Base-by-base conservation (phyloP, 768 basidiomycete species). In the Trametes meyenii region DNA sequence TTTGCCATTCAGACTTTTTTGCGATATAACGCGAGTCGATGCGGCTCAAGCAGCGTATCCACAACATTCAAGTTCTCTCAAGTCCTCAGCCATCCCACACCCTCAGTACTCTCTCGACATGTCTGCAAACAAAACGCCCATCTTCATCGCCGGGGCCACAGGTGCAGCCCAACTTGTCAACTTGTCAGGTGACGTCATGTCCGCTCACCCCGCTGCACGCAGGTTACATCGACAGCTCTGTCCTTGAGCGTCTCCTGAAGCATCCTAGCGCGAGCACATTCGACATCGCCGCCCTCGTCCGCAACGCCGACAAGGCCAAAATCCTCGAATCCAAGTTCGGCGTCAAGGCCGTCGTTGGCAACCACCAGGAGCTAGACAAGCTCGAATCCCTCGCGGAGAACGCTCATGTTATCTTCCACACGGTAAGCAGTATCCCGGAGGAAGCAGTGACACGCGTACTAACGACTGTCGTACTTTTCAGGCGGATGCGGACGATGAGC, bases 151-250 rank as follows among this genome's bases (percentile, higher is more conserved):
- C 40, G 79, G 81, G 38, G 79, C 75, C n/a, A 81, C 81, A 13
- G 80, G 81, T 78, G 60, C 13, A 58, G n/a, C 29, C 6, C 33
- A 19, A 16, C 38, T 19, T n/a, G n/a, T n/a, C n/a, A n/a, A n/a
- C n/a, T n/a, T 11, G 14, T 16, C 36, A 1, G 6, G 5, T 40
- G 38, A 36, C 50, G 50, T 36, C 52, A 50, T 21, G 16, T 3
- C 36, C 14, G 26, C 33, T 13, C 10, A 40, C 19, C 69, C 10
- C 21, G 16, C 8, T 38, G 46, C 6, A 23, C n/a, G n/a, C 35
- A 82, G 84, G 84, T 12, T 86, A 85, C 69, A 82, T 85, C 46
- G 83, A 84, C 1, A 85, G 83, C 21, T 77, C 79, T 5, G 81
- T 85, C 40, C 75, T 86, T 2, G 61, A 75, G 3, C 77, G 76